A percentile compares a stretch with the other conserved stretches of the same genome.
Conservation (phyloP, 139 green algal genomes). For the Coccomyxa sp. region DNA sequence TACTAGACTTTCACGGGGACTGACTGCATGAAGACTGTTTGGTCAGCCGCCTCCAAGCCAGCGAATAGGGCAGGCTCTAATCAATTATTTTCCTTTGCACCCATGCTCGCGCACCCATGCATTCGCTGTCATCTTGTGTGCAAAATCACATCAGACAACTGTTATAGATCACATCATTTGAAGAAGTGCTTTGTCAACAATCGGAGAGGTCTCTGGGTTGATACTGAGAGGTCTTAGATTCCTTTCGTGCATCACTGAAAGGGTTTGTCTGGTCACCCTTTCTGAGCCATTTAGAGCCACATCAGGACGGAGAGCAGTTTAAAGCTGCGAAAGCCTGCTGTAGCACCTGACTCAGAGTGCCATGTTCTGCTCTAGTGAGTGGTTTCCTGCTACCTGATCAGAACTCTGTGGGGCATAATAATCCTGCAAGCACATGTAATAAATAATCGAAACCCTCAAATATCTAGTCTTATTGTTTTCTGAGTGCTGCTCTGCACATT, state of each 20-base stretch:
- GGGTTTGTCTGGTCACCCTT: no score
- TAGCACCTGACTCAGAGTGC: background rate
- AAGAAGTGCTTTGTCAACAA: no score
- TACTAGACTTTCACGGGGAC: background rate
- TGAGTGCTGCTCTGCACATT: no score
- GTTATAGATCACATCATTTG: no score
- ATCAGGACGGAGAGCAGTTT: no score
- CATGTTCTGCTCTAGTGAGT: conserved; percentile 28
- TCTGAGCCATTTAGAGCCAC: no score
- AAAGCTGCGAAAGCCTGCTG: no score
- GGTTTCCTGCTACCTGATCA: background rate
- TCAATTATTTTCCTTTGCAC: no score
- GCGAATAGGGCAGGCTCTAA: background rate
- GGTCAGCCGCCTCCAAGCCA: background rate
- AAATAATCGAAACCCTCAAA: background rate
- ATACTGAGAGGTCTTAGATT: no score
- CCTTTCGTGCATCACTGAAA: no score
- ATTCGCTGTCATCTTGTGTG: background rate
- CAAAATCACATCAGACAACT: no score
- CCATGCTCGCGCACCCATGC: background rate
- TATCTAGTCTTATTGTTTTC: background rate
- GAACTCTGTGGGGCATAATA: background rate
- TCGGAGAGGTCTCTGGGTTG: no score
- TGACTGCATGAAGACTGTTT: background rate
- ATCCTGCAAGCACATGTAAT: background rate